Evolutionary conservation across 306 rosid genomes (phyloP).

Genomic region (Casuarina equisetifolia): DNA sequence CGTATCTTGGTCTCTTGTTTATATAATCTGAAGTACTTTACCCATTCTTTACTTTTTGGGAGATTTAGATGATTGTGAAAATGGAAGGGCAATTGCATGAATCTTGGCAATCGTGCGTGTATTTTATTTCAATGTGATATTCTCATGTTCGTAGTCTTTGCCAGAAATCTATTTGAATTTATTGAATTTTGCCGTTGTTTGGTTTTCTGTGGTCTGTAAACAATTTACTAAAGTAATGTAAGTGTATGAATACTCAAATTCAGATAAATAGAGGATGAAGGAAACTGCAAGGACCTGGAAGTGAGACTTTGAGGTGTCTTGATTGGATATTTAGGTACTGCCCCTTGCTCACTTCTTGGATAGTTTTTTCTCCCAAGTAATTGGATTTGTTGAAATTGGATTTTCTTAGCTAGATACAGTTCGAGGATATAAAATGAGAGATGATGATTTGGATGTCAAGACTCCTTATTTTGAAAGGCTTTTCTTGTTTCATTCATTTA

Average conservation of each 20-base stretch:
- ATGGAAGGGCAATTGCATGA: not conserved
- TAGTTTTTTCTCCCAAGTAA: not conserved
- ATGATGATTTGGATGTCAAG: not conserved
- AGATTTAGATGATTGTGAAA: not conserved
- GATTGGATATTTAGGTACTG: not conserved
- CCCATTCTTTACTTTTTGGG: not conserved
- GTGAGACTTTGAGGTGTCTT: not conserved
- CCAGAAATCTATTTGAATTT: not conserved
- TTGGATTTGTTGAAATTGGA: not conserved
- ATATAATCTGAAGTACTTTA: not conserved
- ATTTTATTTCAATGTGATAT: not conserved
- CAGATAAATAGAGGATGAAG: not conserved
- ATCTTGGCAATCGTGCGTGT: not conserved
- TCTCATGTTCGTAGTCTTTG: not conserved
- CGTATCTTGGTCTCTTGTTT: slow-evolving; percentile 1
- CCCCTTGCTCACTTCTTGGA: not conserved
- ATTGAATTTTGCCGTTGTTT: not conserved
- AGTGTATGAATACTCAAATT: not conserved
- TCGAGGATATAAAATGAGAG: not conserved
- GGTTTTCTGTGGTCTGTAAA: not conserved
- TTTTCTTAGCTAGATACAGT: not conserved
- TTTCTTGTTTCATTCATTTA: not conserved
- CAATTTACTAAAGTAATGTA: not conserved
- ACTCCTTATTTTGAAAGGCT: not conserved
- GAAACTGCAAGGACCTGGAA: not conserved